Evolutionary conservation across 495 filamentous ascomycete genomes (phyloP), one percentile per base, ranked within the genome.

Genomic region (Amphirosellinia nigrospora): DNA sequence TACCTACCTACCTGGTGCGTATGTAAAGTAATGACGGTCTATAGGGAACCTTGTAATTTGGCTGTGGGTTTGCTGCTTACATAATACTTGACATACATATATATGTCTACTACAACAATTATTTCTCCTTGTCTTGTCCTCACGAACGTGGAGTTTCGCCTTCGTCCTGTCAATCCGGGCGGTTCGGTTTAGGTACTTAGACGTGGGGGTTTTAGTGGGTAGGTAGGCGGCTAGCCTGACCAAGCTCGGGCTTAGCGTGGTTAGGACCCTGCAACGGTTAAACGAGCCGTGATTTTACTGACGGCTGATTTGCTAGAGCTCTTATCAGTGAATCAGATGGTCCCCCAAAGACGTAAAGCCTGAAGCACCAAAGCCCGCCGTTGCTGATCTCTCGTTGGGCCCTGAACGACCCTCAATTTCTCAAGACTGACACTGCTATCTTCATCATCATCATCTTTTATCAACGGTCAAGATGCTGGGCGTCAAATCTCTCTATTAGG

Each of bases 311-410:
- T 39, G 63, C 46, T 28, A 5, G 30, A 65, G 63, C 63, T 65
- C 63, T 65, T 65, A 65, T 65, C 63, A 48, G 46, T 53, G 34
- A 61, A 61, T 36, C 55, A 58, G 55, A 28, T 28, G 16, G 23
- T 19, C 16, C 30, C 55, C 55, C 55, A 15, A 3, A 60, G n/a
- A n/a, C n/a, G n/a, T n/a, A n/a, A n/a, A n/a, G n/a, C n/a, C n/a
- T n/a, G n/a, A n/a, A n/a, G n/a, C n/a, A n/a, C n/a, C n/a, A 60
- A 60, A 39, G 38, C 39, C 59, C 59, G 23, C 61, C 28, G 16
- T 28, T 64, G 61, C 36, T 21, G 39, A 60, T 61, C 38, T 61
- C 38, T 43, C 16, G 34, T 26, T 26, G 5, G 36, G 56, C 6
- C 6, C 59, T 32, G 7, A 26, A 13, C n/a, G n/a, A 45, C 36